Evolutionary conservation across 1,139 yeast genomes (phyloP), one percentile per base, ranked within the genome.

Genomic region (Taphrina pruni): DNA sequence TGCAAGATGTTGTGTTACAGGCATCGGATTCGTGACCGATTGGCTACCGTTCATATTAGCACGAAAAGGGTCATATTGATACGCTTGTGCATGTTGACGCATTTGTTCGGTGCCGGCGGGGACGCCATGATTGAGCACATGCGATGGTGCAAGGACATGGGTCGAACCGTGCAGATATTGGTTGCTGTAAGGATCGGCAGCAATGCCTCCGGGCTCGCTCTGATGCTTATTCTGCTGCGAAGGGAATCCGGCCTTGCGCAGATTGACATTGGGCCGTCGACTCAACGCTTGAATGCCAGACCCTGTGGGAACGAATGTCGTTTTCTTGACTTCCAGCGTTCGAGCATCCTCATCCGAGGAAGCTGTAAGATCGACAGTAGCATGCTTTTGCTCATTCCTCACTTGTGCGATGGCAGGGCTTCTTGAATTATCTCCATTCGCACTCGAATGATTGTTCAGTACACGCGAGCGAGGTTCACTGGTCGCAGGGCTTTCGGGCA

Each of bases 201-300:
- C 43, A 39, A 14, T 39, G 43, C 43, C 6, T 14, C 43, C 43
- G 2, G 43, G 43, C 43, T 14, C 6, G 14, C 11, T 39, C 11
- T 39, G 43, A 9, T 45, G 48, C n/a, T 45, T 7, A n/a, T 3
- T 45, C n/a, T 45, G 51, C 32, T 45, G 62, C 12, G 62, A 58
- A 1, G 62, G 62, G 54, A 58, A 58, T n/a, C 50, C 60, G 39
- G 60, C 60, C 17, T 20, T 38, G 11, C 60, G 46, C 35, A 56
- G 39, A 20, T 20, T 7, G 3, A 41, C 4, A 41, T 56, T 56
- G 1, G 60, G 60, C 12, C 46, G 35, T 5, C 3, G 17, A 6
- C 50, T 48, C 26, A 54, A 21, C 6, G 9, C 4, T 50, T 8
- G 14, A 7, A 26, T 4, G 32, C 4, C 8, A 21, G 54, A n/a